Conservation (phyloP, 1,284 basidiomycete genomes). For the Gomphus bonarii region DNA sequence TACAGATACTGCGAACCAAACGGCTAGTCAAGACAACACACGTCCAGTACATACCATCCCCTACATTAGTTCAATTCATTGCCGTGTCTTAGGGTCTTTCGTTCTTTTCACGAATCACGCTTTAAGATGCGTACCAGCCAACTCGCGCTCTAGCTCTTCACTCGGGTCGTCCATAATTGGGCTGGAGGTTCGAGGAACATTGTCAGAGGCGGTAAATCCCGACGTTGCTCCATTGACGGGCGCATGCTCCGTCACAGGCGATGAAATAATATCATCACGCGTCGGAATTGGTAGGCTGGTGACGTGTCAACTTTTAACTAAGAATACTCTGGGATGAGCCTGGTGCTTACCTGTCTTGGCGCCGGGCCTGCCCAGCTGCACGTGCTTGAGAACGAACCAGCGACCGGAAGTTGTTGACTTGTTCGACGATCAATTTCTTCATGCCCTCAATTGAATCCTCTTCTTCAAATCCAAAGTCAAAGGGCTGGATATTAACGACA, state of each 20-base stretch:
- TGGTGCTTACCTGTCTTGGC: conserved; percentile 54
- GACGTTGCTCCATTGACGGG: conserved; percentile 61
- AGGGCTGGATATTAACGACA: conserved; percentile 44
- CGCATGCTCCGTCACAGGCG: conserved; percentile 60
- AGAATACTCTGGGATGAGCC: not conserved
- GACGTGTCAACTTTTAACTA: not conserved
- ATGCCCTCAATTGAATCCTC: conserved; percentile 97
- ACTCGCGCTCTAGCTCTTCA: conserved; percentile 76
- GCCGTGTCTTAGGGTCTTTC: not conserved
- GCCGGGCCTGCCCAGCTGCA: conserved; percentile 52
- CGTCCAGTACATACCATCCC: not conserved
- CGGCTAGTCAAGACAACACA: not conserved
- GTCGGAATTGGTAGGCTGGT: conserved; percentile 62
- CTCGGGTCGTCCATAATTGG: conserved; percentile 78
- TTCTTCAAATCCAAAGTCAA: conserved; percentile 97
- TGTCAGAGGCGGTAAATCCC: conserved; percentile 40
- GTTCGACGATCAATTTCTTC: conserved; percentile 91
- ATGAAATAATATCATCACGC: conserved; percentile 70
- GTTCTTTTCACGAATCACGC: not conserved
- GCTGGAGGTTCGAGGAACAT: conserved; percentile 33
- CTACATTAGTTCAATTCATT: not conserved
- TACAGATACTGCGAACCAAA: not conserved
- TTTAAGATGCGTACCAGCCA: conserved; percentile 44
- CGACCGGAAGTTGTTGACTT: conserved; percentile 82
- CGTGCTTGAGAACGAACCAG: conserved; percentile 77